Percentiles rank a stretch among this genome's conserved stretches.
Conservation (phyloP, 2,329 filamentous ascomycete species). For the Fusarium sp. region DNA sequence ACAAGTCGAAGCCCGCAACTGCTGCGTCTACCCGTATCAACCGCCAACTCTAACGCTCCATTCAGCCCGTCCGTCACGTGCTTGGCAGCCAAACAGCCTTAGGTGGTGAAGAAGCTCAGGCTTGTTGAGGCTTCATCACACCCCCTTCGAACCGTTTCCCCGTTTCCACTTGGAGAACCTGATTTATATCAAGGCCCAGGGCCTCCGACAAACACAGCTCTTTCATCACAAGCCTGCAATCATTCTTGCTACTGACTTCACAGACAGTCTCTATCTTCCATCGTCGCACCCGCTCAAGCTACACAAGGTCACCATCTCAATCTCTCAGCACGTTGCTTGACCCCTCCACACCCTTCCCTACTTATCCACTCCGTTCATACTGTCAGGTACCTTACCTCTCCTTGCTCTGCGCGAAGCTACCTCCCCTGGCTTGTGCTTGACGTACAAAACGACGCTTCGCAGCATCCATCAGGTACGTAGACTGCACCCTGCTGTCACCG, state of each 20-base stretch:
- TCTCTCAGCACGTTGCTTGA: background rate
- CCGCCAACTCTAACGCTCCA: slow-evolving; percentile 23
- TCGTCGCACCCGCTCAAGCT: background rate
- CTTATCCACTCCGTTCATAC: background rate
- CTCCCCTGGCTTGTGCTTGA: slow-evolving; percentile 22
- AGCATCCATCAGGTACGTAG: slow-evolving; percentile 28
- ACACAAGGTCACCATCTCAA: slow-evolving; percentile 11
- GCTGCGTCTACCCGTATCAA: slow-evolving; percentile 24
- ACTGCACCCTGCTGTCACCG: slow-evolving; percentile 5
- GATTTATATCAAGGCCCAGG: slow-evolving; percentile 27
- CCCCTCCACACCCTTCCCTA: slow-evolving; percentile 11
- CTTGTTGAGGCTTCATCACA: too few species aligned
- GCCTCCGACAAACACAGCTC: background rate
- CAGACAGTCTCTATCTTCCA: background rate
- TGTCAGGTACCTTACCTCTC: slow-evolving; percentile 15
- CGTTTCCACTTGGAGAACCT: slow-evolving; percentile 1
- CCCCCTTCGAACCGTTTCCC: slow-evolving; percentile 9
- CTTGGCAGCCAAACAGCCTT: slow-evolving; percentile 9
- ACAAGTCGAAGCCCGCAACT: slow-evolving; percentile 15
- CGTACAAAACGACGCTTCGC: slow-evolving; percentile 27
- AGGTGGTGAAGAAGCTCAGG: too few species aligned
- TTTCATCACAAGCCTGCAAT: background rate
- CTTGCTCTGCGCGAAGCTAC: slow-evolving; percentile 1
- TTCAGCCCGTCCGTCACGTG: slow-evolving; percentile 35
- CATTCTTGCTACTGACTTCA: background rate